Percentiles rank a stretch among this genome's conserved stretches.
Conservation (phyloP, 352 stramenopile genomes). For the Phytophthora idaei region DNA sequence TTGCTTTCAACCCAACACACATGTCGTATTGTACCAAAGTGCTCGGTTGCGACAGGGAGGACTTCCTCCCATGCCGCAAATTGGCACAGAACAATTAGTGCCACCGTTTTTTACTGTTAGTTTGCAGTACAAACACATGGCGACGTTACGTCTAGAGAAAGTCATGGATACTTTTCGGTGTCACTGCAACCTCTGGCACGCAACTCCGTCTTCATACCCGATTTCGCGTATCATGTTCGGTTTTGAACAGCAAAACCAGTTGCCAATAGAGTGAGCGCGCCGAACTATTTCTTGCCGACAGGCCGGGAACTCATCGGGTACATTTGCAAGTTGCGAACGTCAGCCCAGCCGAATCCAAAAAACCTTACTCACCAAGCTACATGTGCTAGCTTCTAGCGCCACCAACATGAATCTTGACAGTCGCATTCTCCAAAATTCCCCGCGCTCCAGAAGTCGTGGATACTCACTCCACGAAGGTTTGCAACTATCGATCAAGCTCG, state of each 20-base stretch:
- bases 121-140: background rate
- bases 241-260: background rate
- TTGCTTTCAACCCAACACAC: background rate
- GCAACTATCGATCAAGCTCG: too few relatives aligned
- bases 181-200: background rate
- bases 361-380: too few relatives aligned
- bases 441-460: background rate
- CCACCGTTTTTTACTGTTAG: background rate
- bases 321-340: background rate
- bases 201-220: background rate
- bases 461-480: background rate
- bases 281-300: background rate
- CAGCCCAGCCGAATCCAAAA: too few relatives aligned
- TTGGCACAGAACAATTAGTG: background rate
- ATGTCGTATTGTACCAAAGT: too few relatives aligned
- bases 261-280: background rate
- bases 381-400: too few relatives aligned
- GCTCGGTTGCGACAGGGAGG: background rate
- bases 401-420: too few relatives aligned
- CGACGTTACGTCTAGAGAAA: background rate
- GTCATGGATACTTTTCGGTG: background rate
- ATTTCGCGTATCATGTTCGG: background rate
- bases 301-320: background rate
- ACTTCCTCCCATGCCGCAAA: too few relatives aligned
- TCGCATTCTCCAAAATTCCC: conserved; percentile 3